phyloP scores from a whole-genome alignment of 2,329 filamentous ascomycete genomes.

The Periconia sp. region DNA sequence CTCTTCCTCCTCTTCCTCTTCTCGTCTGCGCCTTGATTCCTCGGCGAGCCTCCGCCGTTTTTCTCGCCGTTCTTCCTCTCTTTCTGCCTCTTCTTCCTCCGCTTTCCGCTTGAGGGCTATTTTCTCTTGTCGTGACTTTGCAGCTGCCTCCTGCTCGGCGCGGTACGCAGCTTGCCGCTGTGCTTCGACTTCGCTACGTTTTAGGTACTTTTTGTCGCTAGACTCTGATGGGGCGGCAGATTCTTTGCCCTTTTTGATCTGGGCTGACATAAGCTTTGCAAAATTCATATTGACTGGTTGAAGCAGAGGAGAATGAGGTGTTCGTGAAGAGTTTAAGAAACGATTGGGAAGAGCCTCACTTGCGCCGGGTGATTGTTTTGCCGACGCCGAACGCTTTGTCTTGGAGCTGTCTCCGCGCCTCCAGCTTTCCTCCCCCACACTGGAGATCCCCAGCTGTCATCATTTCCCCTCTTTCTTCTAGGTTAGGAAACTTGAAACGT shows the following conservation, averaged over 20 bases:
- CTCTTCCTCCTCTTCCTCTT: constrained; percentile 75
- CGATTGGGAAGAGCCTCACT: too few relatives aligned
- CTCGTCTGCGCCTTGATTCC: constrained; percentile 71
- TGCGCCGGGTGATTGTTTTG: constrained; percentile 3
- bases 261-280: constrained; percentile 88
- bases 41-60: constrained; percentile 83
- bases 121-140: constrained; percentile 72
- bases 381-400: too few relatives aligned
- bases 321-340: too few relatives aligned
- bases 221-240: constrained; percentile 42
- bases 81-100: constrained; percentile 81
- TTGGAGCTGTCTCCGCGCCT: too few relatives aligned
- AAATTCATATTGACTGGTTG: constrained; percentile 76
- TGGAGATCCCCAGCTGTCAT: too few relatives aligned
- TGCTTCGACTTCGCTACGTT: constrained; percentile 84
- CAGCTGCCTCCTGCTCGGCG: constrained; percentile 77
- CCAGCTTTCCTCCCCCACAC: background rate
- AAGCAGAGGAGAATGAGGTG: background rate
- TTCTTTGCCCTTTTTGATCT: constrained; percentile 82
- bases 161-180: constrained; percentile 80
- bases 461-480: too few relatives aligned
- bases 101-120: constrained; percentile 81
- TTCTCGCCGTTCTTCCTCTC: constrained; percentile 74
- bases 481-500: too few relatives aligned
- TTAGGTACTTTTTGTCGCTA: constrained; percentile 71